Evolutionary conservation across 1,139 yeast species (phyloP).

Genomic region (Hanseniaspora sp.): DNA sequence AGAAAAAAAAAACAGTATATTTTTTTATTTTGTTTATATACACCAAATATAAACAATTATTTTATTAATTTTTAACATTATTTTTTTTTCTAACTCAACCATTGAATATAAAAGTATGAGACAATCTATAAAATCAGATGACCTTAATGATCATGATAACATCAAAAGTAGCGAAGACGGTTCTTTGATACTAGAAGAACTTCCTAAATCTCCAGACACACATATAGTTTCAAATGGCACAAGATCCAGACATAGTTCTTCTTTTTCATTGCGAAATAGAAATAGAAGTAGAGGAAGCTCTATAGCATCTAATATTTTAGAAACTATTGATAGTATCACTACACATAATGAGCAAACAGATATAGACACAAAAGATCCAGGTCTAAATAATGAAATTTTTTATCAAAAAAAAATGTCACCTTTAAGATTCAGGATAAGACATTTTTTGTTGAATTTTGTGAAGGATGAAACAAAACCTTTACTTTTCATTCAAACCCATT

Average conservation of each 20-base stretch:
- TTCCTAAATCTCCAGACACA: background rate
- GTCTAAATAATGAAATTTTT: constrained; percentile 51
- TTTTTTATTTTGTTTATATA: too few relatives aligned
- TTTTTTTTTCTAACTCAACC: too few relatives aligned
- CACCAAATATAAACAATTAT: too few relatives aligned
- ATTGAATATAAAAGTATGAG: background rate
- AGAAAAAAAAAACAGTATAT: too few relatives aligned
- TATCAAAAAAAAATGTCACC: constrained; percentile 52
- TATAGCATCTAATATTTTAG: constrained; percentile 4
- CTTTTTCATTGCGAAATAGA: background rate
- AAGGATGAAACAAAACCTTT: constrained; percentile 57
- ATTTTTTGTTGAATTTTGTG: constrained; percentile 46
- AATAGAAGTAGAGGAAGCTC: constrained; percentile 9
- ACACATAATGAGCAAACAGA: constrained; percentile 19
- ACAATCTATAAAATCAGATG: background rate
- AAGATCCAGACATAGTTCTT: background rate
- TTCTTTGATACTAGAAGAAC: background rate
- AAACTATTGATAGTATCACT: constrained; percentile 6
- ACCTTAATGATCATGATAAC: background rate
- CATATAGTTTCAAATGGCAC: background rate
- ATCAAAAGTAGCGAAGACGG: background rate
- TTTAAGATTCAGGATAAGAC: constrained; percentile 48
- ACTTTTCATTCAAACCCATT: constrained; percentile 43
- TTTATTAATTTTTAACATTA: too few relatives aligned
- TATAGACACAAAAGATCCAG: constrained; percentile 43